Evolutionary conservation across 805 yeast species (phyloP).

Genomic region (Wickerhamomyces xylosicus): DNA sequence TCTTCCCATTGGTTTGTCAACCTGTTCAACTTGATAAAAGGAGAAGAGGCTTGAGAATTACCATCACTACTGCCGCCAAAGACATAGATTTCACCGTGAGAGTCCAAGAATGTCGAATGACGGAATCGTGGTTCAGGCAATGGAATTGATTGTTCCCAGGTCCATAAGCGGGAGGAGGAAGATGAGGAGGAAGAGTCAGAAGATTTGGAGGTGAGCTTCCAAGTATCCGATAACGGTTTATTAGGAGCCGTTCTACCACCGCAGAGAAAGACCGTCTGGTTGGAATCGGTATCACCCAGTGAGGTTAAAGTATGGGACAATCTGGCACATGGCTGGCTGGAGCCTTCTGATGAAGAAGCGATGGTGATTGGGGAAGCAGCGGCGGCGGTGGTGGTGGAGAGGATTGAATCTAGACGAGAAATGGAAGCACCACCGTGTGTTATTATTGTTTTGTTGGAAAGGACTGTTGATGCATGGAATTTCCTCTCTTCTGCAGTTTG

Average conservation of each 20-base stretch:
- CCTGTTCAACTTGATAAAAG: constrained; percentile 15
- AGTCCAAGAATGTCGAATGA: constrained; percentile 33
- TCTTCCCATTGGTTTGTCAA: no score
- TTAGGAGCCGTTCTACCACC: constrained; percentile 69
- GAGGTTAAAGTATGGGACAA: constrained; percentile 47
- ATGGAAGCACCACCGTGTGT: constrained; percentile 27
- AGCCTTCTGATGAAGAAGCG: no score
- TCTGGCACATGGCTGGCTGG: constrained; percentile 31
- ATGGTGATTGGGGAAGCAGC: no score
- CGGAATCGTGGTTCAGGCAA: constrained; percentile 40
- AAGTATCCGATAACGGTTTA: constrained; percentile 30
- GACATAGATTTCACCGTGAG: constrained; percentile 27
- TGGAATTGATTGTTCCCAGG: constrained; percentile 31
- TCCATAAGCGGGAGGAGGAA: no score
- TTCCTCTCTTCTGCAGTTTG: constrained; percentile 9
- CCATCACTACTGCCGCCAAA: constrained; percentile 37
- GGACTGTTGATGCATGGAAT: constrained; percentile 5
- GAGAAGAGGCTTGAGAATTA: no score
- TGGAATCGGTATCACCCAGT: constrained; percentile 17
- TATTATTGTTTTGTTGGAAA: constrained; percentile 10
- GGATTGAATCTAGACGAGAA: constrained; percentile 15
- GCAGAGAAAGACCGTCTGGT: constrained; percentile 31
- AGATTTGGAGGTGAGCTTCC: no score
- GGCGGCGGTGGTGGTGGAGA: constrained; percentile 1
- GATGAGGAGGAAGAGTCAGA: no score